phyloP scores from a whole-genome alignment of 2,329 filamentous ascomycete genomes.

The Aureobasidium vineae region DNA sequence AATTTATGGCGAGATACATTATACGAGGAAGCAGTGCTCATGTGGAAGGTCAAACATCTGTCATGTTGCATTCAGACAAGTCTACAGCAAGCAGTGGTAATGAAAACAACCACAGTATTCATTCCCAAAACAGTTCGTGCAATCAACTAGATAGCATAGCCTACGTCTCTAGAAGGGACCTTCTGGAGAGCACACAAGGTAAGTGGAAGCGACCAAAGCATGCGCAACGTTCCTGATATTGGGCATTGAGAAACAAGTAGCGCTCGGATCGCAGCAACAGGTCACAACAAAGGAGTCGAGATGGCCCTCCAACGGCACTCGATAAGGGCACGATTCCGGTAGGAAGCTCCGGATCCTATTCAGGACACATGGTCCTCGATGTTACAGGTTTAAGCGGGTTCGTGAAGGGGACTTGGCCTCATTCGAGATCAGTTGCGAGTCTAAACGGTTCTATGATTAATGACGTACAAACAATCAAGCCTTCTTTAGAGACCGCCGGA shows the following conservation, averaged over 20 bases:
- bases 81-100: background rate
- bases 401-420: background rate
- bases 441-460: conserved; percentile 4
- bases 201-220: conserved; percentile 7
- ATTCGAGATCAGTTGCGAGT: background rate
- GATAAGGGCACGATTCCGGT: background rate
- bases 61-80: background rate
- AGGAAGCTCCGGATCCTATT: background rate
- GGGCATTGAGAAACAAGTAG: background rate
- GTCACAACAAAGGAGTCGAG: background rate
- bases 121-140: background rate
- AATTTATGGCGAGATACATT: background rate
- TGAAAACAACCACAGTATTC: background rate
- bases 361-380: background rate
- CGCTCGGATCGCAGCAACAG: background rate
- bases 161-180: background rate
- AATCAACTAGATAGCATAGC: background rate
- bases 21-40: too few relatives aligned
- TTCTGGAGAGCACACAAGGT: background rate
- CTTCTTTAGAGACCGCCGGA: background rate
- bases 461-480: background rate
- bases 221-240: conserved; percentile 7
- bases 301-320: background rate
- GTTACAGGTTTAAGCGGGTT: conserved; percentile 4
- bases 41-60: background rate